Conservation (phyloP, 192 early-diverging fungal species). For the Coemansia sp. region DNA sequence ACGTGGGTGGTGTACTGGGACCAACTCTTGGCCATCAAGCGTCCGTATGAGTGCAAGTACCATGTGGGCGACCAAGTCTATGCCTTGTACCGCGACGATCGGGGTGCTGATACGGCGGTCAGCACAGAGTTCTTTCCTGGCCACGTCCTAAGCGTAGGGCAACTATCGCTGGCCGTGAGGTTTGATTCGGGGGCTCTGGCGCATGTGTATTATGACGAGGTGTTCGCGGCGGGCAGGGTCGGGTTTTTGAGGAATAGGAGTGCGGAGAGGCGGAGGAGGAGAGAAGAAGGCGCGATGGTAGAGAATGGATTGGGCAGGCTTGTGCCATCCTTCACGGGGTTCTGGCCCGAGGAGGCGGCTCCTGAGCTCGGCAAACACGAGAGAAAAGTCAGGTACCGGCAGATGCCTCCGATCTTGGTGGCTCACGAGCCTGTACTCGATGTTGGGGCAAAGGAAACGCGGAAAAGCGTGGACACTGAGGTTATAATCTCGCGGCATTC, state of each 20-base stretch:
- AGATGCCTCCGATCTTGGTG: slow-evolving; percentile 25
- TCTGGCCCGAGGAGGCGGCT: slow-evolving; percentile 34
- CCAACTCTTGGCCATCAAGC: slow-evolving; percentile 38
- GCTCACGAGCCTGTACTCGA: background rate
- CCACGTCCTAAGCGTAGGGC: slow-evolving; percentile 17
- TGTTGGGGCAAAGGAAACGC: background rate
- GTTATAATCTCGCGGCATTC: background rate
- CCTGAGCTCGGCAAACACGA: slow-evolving; percentile 35
- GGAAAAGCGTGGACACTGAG: background rate
- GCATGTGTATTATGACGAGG: slow-evolving; percentile 51
- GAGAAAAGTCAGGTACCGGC: slow-evolving; percentile 32
- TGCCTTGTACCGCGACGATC: slow-evolving; percentile 43
- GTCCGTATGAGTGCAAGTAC: slow-evolving; percentile 39
- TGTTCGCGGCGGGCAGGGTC: slow-evolving; percentile 41
- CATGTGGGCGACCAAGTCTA: slow-evolving; percentile 47
- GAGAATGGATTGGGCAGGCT: slow-evolving; percentile 11
- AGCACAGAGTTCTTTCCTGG: slow-evolving; percentile 49
- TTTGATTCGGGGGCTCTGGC: slow-evolving; percentile 28
- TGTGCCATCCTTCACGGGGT: slow-evolving; percentile 48
- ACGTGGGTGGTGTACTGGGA: slow-evolving; percentile 53
- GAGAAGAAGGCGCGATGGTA: slow-evolving; percentile 16
- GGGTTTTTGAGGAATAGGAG: slow-evolving; percentile 44
- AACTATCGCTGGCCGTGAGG: slow-evolving; percentile 24
- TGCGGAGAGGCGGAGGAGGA: slow-evolving; percentile 16
- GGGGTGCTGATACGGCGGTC: slow-evolving; percentile 22